Evolutionary conservation across 2,329 filamentous ascomycete species (phyloP).

Genomic region (Cladophialophora immunda): DNA sequence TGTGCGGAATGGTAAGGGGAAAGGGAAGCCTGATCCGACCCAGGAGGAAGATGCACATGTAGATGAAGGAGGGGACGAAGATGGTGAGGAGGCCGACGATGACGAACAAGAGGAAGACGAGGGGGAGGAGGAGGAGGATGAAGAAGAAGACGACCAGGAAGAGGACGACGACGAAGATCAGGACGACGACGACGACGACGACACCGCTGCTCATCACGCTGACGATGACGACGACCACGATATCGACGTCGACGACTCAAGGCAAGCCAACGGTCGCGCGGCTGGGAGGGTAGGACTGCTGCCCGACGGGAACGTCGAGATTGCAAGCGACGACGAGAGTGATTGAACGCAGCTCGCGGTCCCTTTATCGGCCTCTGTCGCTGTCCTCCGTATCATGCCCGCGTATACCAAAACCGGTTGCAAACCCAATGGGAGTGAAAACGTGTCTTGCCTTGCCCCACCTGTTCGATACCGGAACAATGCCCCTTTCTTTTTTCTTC

Average conservation of each 20-base stretch:
- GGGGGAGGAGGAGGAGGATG: conserved; percentile 39
- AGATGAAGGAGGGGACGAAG: conserved; percentile 37
- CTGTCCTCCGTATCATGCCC: not conserved
- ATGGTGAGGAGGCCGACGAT: conserved; percentile 39
- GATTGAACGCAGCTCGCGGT: conserved; percentile 21
- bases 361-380: not conserved
- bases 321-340: conserved; percentile 39
- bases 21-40: conserved; percentile 41
- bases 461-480: too few relatives aligned
- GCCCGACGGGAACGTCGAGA: conserved; percentile 38
- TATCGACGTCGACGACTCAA: conserved; percentile 40
- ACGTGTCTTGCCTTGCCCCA: too few relatives aligned
- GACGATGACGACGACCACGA: conserved; percentile 39
- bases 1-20: conserved; percentile 19
- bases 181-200: conserved; percentile 40
- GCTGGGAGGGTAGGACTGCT: conserved; percentile 28
- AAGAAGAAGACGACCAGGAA: conserved; percentile 42
- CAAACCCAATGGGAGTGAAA: too few relatives aligned
- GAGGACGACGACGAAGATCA: conserved; percentile 40
- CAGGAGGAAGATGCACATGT: conserved; percentile 36
- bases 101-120: conserved; percentile 30
- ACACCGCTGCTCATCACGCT: conserved; percentile 29
- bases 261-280: conserved; percentile 9
- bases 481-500: too few relatives aligned
- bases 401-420: too few relatives aligned